Conservation (phyloP, 495 filamentous ascomycete genomes). For the Hypomontagnella submonticulosa region DNA sequence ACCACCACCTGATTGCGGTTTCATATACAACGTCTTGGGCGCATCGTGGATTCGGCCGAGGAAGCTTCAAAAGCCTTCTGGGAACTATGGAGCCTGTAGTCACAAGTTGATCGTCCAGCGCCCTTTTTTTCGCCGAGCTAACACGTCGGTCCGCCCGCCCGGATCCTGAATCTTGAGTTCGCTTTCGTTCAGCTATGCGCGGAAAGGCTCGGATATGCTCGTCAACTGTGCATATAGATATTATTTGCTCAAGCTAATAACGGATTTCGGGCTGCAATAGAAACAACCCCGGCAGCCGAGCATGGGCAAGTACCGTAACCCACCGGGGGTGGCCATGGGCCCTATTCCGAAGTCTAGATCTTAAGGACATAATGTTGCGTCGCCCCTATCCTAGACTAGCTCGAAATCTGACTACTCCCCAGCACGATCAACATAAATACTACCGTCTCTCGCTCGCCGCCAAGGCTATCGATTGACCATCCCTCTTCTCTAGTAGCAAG, state of each 20-base stretch:
- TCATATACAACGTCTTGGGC: slow-evolving; percentile 18
- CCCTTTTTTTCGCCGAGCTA: slow-evolving; percentile 22
- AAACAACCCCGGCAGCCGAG: slow-evolving; percentile 7
- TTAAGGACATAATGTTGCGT: slow-evolving; percentile 24
- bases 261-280: slow-evolving; percentile 14
- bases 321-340: slow-evolving; percentile 26
- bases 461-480: slow-evolving; percentile 25
- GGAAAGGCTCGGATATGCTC: slow-evolving; percentile 4
- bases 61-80: slow-evolving; percentile 21
- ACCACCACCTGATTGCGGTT: slow-evolving; percentile 25
- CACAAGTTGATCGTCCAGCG: slow-evolving; percentile 1
- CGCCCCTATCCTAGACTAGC: slow-evolving; percentile 26
- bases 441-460: slow-evolving; percentile 30
- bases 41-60: slow-evolving; percentile 22
- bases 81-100: background rate
- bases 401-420: slow-evolving; percentile 17
- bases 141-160: slow-evolving; percentile 30
- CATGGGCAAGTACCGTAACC: slow-evolving; percentile 27
- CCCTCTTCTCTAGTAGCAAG: slow-evolving; percentile 15
- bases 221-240: slow-evolving; percentile 2
- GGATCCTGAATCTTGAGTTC: background rate
- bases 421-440: slow-evolving; percentile 43
- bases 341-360: slow-evolving; percentile 9
- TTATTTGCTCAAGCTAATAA: slow-evolving; percentile 35
- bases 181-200: background rate